These are phyloP conservation scores for Nakazawaea ishiwadae DNA, from an alignment of 805 yeast genomes.

Conservation along the genomic window DNA sequence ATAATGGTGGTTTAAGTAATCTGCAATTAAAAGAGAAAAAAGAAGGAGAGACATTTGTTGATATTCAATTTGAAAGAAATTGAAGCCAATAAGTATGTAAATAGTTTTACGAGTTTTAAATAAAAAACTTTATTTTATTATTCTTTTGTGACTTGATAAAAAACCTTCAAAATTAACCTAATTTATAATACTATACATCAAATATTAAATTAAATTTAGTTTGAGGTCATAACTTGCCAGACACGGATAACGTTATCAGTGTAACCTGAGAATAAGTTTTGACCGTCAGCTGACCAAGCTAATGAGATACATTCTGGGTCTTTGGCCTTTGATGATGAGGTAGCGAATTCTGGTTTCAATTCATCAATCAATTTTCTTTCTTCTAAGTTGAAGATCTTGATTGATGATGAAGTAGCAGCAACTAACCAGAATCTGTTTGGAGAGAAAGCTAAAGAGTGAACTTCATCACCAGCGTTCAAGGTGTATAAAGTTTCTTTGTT, in stretches of 20 bases:
- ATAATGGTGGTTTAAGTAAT: conserved; percentile 1
- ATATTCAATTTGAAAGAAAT: conserved; percentile 15
- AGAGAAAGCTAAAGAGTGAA: conserved; percentile 98
- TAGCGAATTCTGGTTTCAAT: conserved; percentile 96
- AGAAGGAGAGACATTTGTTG: conserved; percentile 9
- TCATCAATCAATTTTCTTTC: conserved; percentile 92
- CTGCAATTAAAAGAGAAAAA: conserved; percentile 6
- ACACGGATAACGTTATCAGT: conserved; percentile 99
- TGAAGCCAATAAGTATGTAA: not conserved
- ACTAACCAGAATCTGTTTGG: conserved; percentile 99
- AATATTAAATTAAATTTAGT: conserved; percentile 26
- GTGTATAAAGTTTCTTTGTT: conserved; percentile 85
- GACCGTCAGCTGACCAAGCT: conserved; percentile 99
- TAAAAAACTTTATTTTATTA: not conserved
- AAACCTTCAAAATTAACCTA: conserved; percentile 5
- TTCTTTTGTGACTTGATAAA: not conserved
- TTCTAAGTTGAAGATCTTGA: conserved; percentile 97
- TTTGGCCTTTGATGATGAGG: conserved; percentile 77
- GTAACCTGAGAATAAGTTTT: conserved; percentile 99
- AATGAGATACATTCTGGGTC: conserved; percentile 97
- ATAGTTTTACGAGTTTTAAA: too few species aligned
- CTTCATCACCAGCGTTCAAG: conserved; percentile 92
- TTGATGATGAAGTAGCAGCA: conserved; percentile 97
- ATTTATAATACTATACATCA: not conserved
- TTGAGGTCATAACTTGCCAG: conserved; percentile 98